Base-by-base conservation (phyloP, 345 rosid genomes). In the Citrus cavaleriei region DNA sequence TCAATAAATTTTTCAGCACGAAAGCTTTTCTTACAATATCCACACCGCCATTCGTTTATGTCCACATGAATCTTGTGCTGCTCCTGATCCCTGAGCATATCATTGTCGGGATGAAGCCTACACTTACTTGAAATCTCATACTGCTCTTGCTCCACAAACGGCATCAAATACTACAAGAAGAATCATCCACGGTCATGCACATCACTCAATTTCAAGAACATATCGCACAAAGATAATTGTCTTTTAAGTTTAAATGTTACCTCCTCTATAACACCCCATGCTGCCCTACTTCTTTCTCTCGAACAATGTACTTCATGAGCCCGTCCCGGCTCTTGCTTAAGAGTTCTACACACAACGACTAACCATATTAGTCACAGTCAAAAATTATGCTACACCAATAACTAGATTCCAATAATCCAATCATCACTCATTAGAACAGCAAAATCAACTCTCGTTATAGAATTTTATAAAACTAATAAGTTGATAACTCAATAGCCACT, bases 1-100 rank as follows among this genome's bases (percentile, higher is more conserved):
- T 96, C 98, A 46, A 96, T 88, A 89, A 81, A 93, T 10, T 83
- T 87, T 80, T 96, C 99, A 62, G 92, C 92, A 28, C 89, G 91
- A 82, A 94, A 96, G 83, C 93, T 91, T 86, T 96, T 96, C 86
- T 87, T 93, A 88, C 99, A 96, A 83, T 93, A 96, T 77, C 94
- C 97, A 83, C 99, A 96, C 46, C 79, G 87, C 98, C 99, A 96
- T 78, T 96, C 97, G 49, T 82, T 90, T 21, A 91, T 51, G 81
- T 90, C 98, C 34, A 91, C 79, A 24, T 91, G 91, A 86, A 93
- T 80, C 91, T 94, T 96, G 78, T 96, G 93, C 77, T 86, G 82
- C 87, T 94, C 99, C 76, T 96, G 99, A 82, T 94, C 98, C 84
- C 94, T 87, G 73, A 90, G 94, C 77, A 96, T 81, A 80, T 96